A percentile compares a stretch with the other conserved stretches of the same genome.
Evolutionary conservation across 2,329 filamentous ascomycete species (phyloP).

Genomic region (Bipolaris sorokiniana): DNA sequence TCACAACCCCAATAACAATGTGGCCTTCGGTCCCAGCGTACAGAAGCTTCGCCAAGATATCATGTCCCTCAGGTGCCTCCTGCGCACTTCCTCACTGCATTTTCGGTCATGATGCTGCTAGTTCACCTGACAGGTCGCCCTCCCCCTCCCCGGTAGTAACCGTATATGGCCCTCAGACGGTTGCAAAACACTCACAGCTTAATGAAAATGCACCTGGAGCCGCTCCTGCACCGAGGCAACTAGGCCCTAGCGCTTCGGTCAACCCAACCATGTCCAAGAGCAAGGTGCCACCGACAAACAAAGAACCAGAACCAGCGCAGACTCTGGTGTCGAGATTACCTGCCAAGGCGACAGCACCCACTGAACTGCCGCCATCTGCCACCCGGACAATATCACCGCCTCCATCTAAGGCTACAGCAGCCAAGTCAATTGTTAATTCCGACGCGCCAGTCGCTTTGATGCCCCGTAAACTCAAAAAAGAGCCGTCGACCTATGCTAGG

Average conservation of each 20-base stretch:
- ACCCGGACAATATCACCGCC: slow-evolving; percentile 42
- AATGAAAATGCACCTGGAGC: slow-evolving; percentile 19
- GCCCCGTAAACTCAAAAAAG: slow-evolving; percentile 66
- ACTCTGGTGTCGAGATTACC: not conserved
- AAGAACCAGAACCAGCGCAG: slow-evolving; percentile 7
- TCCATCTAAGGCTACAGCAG: slow-evolving; percentile 24
- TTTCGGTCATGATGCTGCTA: slow-evolving; percentile 59
- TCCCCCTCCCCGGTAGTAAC: slow-evolving; percentile 5
- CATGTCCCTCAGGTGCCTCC: slow-evolving; percentile 58
- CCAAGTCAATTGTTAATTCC: slow-evolving; percentile 20
- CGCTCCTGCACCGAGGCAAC: not conserved
- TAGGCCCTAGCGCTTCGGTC: slow-evolving; percentile 29
- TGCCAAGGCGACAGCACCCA: slow-evolving; percentile 1
- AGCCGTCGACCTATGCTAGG: slow-evolving; percentile 49
- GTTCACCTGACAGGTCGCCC: slow-evolving; percentile 5
- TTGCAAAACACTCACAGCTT: slow-evolving; percentile 43
- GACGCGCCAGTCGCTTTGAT: slow-evolving; percentile 63
- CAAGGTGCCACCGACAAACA: slow-evolving; percentile 13
- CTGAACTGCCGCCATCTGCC: slow-evolving; percentile 29
- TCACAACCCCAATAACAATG: slow-evolving; percentile 23
- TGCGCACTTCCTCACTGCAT: slow-evolving; percentile 64
- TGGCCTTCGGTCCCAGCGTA: slow-evolving; percentile 38
- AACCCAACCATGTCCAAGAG: slow-evolving; percentile 31
- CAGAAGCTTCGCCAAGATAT: slow-evolving; percentile 32
- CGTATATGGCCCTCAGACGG: slow-evolving; percentile 17